These are phyloP conservation scores for Onygenales sp. DNA, from an alignment of 2,329 filamentous ascomycete species.

Conservation along the genomic window DNA sequence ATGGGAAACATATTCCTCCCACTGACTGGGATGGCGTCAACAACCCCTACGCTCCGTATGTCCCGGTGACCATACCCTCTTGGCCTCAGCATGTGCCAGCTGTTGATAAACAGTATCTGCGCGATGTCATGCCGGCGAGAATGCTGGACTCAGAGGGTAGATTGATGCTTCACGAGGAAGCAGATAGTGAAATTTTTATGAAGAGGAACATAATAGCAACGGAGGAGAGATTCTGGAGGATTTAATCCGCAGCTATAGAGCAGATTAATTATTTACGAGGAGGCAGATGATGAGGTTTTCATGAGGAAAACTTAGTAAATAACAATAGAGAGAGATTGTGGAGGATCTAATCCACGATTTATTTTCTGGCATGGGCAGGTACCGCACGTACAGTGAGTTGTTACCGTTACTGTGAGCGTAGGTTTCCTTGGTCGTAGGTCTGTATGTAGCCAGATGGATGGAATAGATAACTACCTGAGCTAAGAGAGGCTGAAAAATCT, in stretches of 20 bases:
- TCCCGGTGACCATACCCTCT: constrained; percentile 6
- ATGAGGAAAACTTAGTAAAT: no score
- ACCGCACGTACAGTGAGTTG: no score
- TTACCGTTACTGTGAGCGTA: no score
- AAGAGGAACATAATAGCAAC: constrained; percentile 9
- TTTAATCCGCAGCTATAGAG: neutral
- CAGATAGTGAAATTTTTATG: constrained; percentile 6
- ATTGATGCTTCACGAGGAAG: constrained; percentile 14
- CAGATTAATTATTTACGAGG: no score
- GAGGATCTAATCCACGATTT: no score
- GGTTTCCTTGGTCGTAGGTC: no score
- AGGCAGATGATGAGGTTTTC: no score
- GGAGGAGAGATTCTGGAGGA: constrained; percentile 7
- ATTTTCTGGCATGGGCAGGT: no score
- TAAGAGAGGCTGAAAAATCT: no score
- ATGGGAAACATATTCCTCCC: constrained; percentile 10
- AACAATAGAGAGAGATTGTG: no score
- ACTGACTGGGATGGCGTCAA: constrained; percentile 1
- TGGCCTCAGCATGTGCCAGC: constrained; percentile 13
- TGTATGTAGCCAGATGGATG: no score
- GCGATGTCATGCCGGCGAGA: constrained; percentile 14
- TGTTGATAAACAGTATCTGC: constrained; percentile 8
- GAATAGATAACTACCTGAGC: no score
- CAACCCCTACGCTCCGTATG: constrained; percentile 7
- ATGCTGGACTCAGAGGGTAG: constrained; percentile 15